Evolutionary conservation across 495 filamentous ascomycete species (phyloP), one percentile per base, ranked within the genome.

Genomic region (Aspergillus baeticus): DNA sequence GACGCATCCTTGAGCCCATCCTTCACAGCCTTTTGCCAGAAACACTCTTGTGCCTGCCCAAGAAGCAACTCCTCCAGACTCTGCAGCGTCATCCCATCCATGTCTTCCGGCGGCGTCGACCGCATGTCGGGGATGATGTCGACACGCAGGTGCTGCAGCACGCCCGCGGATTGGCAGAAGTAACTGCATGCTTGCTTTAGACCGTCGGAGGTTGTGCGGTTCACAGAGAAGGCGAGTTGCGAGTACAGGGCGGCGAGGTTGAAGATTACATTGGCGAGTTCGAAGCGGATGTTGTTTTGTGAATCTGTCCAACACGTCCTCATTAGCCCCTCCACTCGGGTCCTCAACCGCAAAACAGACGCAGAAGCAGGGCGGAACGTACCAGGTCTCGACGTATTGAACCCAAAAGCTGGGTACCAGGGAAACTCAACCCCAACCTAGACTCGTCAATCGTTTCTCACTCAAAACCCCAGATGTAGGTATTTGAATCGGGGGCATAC

Each of bases 1-100:
- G 88, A 88, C 10, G 83, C 87, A 66, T 98, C 94, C 64, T 95
- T 96, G 66, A 96, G 81, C 10, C 86, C 86, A 66, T 97, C 94
- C 77, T 92, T 93, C 18, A 96, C 94, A 2, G 95, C 94, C 66
- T 96, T 98, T 51, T 93, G 87, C 94, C 94, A 98, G 70, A 93
- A 97, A 67, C 93, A 97, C 70, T 98, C 94, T 63, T 98, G 94
- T 34, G 86, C 91, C 66, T 98, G 92, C 13, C 91, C 94, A 1
- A 98, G 79, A 45, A 96, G 79, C 33, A 98, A 79, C 64, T 93
- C 81, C 58, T 90, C 86, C 15, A 97, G 75, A 48, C 90, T 90
- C 61, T 91, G 88, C 22, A 98, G 72, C 0, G 93, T 95, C 64
- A 87, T 80, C 18, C 83, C 80, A 65, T 98, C 94, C 94, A 98